Evolutionary conservation across 2,329 filamentous ascomycete genomes (phyloP).

Genomic region (Aspergillus clavatus): DNA sequence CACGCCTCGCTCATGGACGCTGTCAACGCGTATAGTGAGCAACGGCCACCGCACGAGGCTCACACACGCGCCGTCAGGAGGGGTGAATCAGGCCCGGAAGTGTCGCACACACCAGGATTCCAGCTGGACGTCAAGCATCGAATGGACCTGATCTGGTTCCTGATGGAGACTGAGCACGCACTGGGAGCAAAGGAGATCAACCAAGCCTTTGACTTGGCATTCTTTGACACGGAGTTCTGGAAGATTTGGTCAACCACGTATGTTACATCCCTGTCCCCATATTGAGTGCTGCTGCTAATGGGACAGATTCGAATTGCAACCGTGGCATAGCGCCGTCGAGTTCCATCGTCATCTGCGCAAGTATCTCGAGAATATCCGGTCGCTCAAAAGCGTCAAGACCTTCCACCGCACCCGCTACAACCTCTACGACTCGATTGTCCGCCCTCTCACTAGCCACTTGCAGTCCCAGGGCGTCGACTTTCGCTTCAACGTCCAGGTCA

Average conservation of each 20-base stretch:
- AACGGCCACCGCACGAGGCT: constrained; percentile 1
- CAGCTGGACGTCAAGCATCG: constrained; percentile 13
- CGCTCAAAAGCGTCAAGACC: constrained; percentile 16
- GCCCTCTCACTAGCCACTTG: constrained; percentile 21
- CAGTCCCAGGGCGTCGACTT: constrained; percentile 24
- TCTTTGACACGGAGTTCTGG: constrained; percentile 23
- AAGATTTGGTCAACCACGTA: constrained; percentile 19
- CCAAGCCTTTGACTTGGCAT: constrained; percentile 19
- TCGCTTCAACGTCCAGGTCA: constrained; percentile 20
- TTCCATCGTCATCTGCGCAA: constrained; percentile 21
- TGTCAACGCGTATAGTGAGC: constrained; percentile 7
- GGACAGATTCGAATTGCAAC: constrained; percentile 13
- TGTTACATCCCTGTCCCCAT: too few species aligned
- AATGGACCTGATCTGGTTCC: constrained; percentile 12
- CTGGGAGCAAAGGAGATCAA: constrained; percentile 27
- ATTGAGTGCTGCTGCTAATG: background rate
- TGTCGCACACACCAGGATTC: constrained; percentile 4
- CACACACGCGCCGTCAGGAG: constrained; percentile 1
- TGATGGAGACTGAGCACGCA: constrained; percentile 17
- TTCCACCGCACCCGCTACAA: constrained; percentile 22
- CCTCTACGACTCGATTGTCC: constrained; percentile 23
- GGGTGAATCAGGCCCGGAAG: constrained; percentile 2
- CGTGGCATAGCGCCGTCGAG: constrained; percentile 21
- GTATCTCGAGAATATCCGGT: constrained; percentile 19
- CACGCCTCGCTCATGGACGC: constrained; percentile 6